Conservation (phyloP, 345 rosid species). For the Linum usitatissimum region DNA sequence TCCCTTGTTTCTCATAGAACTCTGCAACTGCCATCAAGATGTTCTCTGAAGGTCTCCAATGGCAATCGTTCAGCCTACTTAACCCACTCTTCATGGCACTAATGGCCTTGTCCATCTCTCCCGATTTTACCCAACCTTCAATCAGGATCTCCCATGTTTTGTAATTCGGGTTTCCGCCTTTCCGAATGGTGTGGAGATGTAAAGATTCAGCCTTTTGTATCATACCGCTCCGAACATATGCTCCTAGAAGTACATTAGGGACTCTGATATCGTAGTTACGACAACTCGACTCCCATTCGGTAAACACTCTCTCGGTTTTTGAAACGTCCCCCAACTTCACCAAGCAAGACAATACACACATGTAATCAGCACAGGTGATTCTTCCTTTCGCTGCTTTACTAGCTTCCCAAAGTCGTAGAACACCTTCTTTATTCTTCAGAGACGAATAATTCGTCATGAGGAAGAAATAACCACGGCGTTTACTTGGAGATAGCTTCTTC, state of each 20-base stretch:
- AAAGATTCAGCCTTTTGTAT: constrained; percentile 35
- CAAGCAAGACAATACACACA: constrained; percentile 38
- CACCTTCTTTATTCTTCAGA: constrained; percentile 33
- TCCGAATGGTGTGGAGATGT: constrained; percentile 31
- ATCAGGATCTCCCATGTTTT: constrained; percentile 71
- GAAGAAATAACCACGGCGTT: constrained; percentile 40
- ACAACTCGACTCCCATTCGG: constrained; percentile 41
- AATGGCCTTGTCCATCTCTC: constrained; percentile 43
- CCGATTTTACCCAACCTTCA: constrained; percentile 49
- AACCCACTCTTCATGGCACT: constrained; percentile 42
- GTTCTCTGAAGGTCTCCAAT: constrained; percentile 43
- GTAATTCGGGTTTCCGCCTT: constrained; percentile 54
- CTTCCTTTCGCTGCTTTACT: constrained; percentile 34
- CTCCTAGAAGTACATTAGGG: constrained; percentile 53
- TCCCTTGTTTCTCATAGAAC: constrained; percentile 39
- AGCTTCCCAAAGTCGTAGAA: constrained; percentile 40
- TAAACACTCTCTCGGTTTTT: constrained; percentile 34
- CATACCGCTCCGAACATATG: constrained; percentile 31
- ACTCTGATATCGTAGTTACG: constrained; percentile 41
- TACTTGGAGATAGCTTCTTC: constrained; percentile 28
- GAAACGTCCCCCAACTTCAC: constrained; percentile 32
- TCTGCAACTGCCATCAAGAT: constrained; percentile 34
- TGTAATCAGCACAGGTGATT: constrained; percentile 42
- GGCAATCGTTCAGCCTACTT: constrained; percentile 30
- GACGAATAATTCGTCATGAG: constrained; percentile 35